Evolutionary conservation across 2,329 filamentous ascomycete genomes (phyloP), one percentile per base, ranked within the genome.

Genomic region (Davidsoniella neocaledoniae): DNA sequence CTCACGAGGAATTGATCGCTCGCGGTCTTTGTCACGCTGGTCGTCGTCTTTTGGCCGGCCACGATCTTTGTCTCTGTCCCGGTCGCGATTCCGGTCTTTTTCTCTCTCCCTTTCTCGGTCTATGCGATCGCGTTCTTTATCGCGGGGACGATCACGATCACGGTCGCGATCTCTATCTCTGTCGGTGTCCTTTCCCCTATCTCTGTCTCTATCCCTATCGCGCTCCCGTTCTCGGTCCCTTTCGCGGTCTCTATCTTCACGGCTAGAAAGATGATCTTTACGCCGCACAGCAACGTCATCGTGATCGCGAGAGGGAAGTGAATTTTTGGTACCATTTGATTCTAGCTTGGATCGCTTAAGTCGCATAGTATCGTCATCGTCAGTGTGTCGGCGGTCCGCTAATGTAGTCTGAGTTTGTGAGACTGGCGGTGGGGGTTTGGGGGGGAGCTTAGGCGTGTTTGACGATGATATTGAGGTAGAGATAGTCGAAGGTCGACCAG

Each of bases 351-450:
- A 6, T 21, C 42, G 33, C 16, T 45, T 50, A 5, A 10, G 17
- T 16, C 48, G 48, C 14, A 26, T 25, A 25, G 33, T 5, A 16
- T 50, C 42, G 9, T 50, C 48, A 16, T 29, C 41, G 40, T 50
- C 43, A 12, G 19, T 16, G 21, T 45, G 33, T 37, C 42, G 29
- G 14, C 44, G 41, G 7, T 43, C 42, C n/a, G 38, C 41, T 5
- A 41, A 41, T n/a, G 48, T 50, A n/a, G 42, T 17, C 0, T 25
- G 40, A 14, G 26, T 10, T 2, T 44, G 25, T 12, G 40, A 29
- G 4, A 41, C 48, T n/a, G 29, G 26, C n/a, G 48, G 48, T 25
- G 48, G 48, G 14, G 48, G 48, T 42, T 50, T 50, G 16, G 48
- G 48, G 1, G 48, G 48, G 12, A 50, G 42, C 48, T 44, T 50